Percentiles rank a stretch among this genome's conserved stretches.
Evolutionary conservation across 1,284 basidiomycete species (phyloP).

Genomic region (Sanghuangporus weigelae): DNA sequence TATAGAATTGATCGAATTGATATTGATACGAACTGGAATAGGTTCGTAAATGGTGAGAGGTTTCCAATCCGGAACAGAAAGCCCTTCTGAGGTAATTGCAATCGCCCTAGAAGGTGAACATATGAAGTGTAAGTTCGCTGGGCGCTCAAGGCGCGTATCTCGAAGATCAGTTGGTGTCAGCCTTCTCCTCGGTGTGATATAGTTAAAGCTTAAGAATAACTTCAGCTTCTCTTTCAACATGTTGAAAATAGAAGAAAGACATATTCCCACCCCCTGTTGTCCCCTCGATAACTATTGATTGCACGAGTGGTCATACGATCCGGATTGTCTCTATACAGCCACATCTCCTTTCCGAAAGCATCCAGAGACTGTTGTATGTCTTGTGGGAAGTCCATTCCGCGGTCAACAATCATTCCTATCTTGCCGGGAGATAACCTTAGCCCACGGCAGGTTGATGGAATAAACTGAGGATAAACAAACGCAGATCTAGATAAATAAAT

Average conservation of each 20-base stretch:
- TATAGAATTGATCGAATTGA: background rate
- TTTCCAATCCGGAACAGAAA: constrained; percentile 49
- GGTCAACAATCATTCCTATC: constrained; percentile 82
- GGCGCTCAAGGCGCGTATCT: constrained; percentile 46
- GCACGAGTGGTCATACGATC: constrained; percentile 63
- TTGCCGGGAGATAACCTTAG: constrained; percentile 55
- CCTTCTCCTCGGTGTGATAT: constrained; percentile 70
- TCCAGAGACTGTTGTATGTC: constrained; percentile 54
- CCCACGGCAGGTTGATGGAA: constrained; percentile 6
- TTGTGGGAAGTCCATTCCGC: constrained; percentile 72
- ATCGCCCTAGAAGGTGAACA: constrained; percentile 75
- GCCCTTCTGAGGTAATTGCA: constrained; percentile 61
- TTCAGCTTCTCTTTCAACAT: constrained; percentile 7
- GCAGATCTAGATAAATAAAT: background rate
- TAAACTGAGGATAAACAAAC: background rate
- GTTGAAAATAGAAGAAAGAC: background rate
- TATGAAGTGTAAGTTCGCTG: constrained; percentile 77
- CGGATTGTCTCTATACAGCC: constrained; percentile 65
- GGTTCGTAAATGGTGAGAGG: constrained; percentile 80
- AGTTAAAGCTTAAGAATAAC: constrained; percentile 59
- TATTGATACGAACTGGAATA: constrained; percentile 56
- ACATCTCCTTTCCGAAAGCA: constrained; percentile 71
- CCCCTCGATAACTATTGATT: constrained; percentile 74
- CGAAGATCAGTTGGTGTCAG: constrained; percentile 67
- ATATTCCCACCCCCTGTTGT: constrained; percentile 54